Evolutionary conservation across 1,284 basidiomycete species (phyloP).

Genomic region (Mixia osmundae): DNA sequence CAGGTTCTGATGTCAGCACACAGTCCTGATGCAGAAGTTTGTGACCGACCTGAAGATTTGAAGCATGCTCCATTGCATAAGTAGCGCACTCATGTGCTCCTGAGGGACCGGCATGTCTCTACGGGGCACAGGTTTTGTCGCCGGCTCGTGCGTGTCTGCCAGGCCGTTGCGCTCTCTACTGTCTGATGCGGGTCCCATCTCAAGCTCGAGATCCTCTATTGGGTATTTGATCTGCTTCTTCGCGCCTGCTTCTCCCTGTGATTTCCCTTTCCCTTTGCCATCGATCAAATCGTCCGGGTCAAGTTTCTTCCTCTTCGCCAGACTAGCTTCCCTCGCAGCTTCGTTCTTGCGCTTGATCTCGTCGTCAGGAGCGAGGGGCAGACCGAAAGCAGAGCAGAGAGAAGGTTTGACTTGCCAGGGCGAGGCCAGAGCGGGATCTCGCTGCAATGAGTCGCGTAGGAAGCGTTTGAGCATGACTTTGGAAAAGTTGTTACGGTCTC

Average conservation of each 20-base stretch:
- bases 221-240: slow-evolving; percentile 62
- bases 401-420: slow-evolving; percentile 80
- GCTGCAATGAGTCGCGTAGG: slow-evolving; percentile 74
- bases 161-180: slow-evolving; percentile 38
- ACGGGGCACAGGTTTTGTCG: slow-evolving; percentile 34
- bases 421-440: slow-evolving; percentile 69
- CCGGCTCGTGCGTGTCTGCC: slow-evolving; percentile 37
- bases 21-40: slow-evolving; percentile 1
- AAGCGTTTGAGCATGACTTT: slow-evolving; percentile 90
- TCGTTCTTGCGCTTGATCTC: slow-evolving; percentile 55
- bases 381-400: slow-evolving; percentile 58
- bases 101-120: slow-evolving; percentile 39
- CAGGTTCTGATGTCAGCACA: no score
- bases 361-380: slow-evolving; percentile 62
- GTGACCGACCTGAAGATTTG: slow-evolving; percentile 28
- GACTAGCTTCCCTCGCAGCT: slow-evolving; percentile 42
- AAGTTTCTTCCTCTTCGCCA: slow-evolving; percentile 41
- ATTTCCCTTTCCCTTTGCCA: slow-evolving; percentile 7
- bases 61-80: slow-evolving; percentile 79
- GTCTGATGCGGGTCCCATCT: slow-evolving; percentile 19
- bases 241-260: slow-evolving; percentile 10
- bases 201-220: slow-evolving; percentile 28
- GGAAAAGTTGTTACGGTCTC: slow-evolving; percentile 81
- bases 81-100: slow-evolving; percentile 54
- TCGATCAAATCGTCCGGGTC: slow-evolving; percentile 1